Percentiles rank a stretch among this genome's conserved stretches.
Evolutionary conservation across 495 filamentous ascomycete genomes (phyloP).

Genomic region (Lepraria neglecta): DNA sequence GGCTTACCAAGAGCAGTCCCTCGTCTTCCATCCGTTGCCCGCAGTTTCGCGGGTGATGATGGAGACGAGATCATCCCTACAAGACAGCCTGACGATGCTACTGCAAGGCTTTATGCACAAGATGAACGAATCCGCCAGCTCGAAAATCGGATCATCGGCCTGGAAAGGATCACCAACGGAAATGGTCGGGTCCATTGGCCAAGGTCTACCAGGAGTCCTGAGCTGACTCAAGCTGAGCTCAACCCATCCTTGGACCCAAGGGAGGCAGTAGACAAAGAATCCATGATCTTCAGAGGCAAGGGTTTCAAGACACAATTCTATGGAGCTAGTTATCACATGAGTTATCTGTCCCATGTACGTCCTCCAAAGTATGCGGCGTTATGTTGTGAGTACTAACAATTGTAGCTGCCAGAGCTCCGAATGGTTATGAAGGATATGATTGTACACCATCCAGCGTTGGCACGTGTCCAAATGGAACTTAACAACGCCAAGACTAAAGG

Average conservation of each 20-base stretch:
- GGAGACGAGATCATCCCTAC: neutral
- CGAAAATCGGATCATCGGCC: slow-evolving; percentile 18
- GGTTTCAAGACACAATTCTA: slow-evolving; percentile 45
- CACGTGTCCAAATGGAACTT: slow-evolving; percentile 40
- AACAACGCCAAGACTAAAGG: slow-evolving; percentile 36
- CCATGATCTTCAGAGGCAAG: slow-evolving; percentile 43
- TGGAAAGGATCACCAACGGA: slow-evolving; percentile 19
- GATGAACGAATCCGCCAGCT: slow-evolving; percentile 20
- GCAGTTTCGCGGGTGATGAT: slow-evolving; percentile 15
- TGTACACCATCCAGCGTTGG: slow-evolving; percentile 31
- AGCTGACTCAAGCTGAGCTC: slow-evolving; percentile 6
- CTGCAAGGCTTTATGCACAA: slow-evolving; percentile 13
- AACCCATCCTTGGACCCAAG: neutral
- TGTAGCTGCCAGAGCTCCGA: slow-evolving; percentile 43
- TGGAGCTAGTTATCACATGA: slow-evolving; percentile 43
- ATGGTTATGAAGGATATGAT: slow-evolving; percentile 40
- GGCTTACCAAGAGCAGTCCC: slow-evolving; percentile 10
- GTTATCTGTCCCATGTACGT: slow-evolving; percentile 44
- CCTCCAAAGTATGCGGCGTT: neutral
- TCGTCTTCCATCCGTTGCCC: slow-evolving; percentile 13
- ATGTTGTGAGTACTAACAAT: slow-evolving; percentile 21
- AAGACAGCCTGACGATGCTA: slow-evolving; percentile 6
- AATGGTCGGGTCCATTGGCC: slow-evolving; percentile 5
- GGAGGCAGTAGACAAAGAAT: slow-evolving; percentile 21
- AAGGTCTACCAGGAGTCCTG: slow-evolving; percentile 13